phyloP scores from a whole-genome alignment of 2,329 filamentous ascomycete genomes.

The Elsinoe australis region DNA sequence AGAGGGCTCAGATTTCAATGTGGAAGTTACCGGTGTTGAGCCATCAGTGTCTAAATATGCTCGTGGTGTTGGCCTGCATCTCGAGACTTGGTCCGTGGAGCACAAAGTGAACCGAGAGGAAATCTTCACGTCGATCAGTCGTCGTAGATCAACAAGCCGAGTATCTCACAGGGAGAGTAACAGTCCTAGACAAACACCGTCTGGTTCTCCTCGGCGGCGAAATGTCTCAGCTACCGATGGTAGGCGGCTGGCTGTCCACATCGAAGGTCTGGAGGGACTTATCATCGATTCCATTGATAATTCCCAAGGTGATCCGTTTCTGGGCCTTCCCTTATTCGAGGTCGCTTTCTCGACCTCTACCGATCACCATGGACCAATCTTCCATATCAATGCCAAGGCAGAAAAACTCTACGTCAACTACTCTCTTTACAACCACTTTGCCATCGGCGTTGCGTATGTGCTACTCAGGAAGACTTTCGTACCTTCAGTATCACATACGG shows the following conservation, averaged over 20 bases:
- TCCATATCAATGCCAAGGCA: slow-evolving; percentile 76
- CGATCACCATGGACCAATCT: slow-evolving; percentile 77
- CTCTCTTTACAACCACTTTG: slow-evolving; percentile 89
- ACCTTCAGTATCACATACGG: slow-evolving; percentile 3
- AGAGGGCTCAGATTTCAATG: slow-evolving; percentile 79
- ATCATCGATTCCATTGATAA: slow-evolving; percentile 81
- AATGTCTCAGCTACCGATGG: slow-evolving; percentile 52
- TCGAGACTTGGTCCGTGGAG: slow-evolving; percentile 81
- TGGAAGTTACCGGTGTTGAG: slow-evolving; percentile 86
- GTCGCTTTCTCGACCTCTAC: slow-evolving; percentile 76
- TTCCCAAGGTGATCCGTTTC: slow-evolving; percentile 76
- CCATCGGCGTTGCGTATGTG: slow-evolving; percentile 70
- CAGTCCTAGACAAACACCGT: slow-evolving; percentile 6
- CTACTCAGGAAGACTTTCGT: slow-evolving; percentile 52
- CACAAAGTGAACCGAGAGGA: slow-evolving; percentile 71
- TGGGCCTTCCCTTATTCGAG: slow-evolving; percentile 80
- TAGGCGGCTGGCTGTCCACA: slow-evolving; percentile 69
- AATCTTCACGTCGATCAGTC: slow-evolving; percentile 45
- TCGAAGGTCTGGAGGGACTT: slow-evolving; percentile 78
- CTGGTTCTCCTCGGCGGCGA: slow-evolving; percentile 44
- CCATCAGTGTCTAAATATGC: slow-evolving; percentile 72
- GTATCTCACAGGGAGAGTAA: slow-evolving; percentile 51
- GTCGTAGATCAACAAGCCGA: slow-evolving; percentile 69
- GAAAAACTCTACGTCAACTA: slow-evolving; percentile 77
- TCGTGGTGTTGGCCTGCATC: slow-evolving; percentile 73